Evolutionary conservation across 345 rosid species (phyloP).

Genomic region (Euphorbia tirucalli): DNA sequence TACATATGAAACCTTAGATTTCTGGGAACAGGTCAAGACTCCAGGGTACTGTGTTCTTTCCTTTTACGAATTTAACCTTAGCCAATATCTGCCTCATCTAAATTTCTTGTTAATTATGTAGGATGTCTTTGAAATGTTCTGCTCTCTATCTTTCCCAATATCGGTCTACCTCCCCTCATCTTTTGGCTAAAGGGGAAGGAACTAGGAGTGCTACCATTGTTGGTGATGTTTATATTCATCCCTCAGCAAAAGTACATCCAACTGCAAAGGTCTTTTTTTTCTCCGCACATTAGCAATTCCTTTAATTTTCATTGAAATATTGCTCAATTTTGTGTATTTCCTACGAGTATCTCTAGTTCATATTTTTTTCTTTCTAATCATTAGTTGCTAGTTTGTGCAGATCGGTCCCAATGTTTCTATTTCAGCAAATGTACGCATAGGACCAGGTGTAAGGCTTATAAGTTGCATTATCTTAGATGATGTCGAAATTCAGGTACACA

Average conservation of each 20-base stretch:
- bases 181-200: slow-evolving; percentile 61
- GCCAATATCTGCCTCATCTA: not conserved
- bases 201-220: slow-evolving; percentile 44
- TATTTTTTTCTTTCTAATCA: not conserved
- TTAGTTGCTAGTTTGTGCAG: slow-evolving; percentile 54
- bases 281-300: not conserved
- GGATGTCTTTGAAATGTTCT: slow-evolving; percentile 72
- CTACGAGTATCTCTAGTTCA: not conserved
- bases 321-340: not conserved
- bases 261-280: slow-evolving; percentile 62
- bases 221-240: slow-evolving; percentile 79
- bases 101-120: slow-evolving; percentile 22
- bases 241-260: slow-evolving; percentile 81
- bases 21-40: slow-evolving; percentile 97
- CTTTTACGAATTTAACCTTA: not conserved
- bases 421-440: slow-evolving; percentile 88
- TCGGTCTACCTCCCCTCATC: slow-evolving; percentile 49
- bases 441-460: slow-evolving; percentile 89
- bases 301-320: not conserved
- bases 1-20: slow-evolving; percentile 79
- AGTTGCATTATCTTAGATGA: slow-evolving; percentile 75
- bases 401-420: slow-evolving; percentile 91
- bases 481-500: slow-evolving; percentile 62
- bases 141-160: slow-evolving; percentile 65
- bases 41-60: slow-evolving; percentile 55